Base-by-base conservation (phyloP, 2,329 filamentous ascomycete genomes). In the Teratosphaeria nubilosa region DNA sequence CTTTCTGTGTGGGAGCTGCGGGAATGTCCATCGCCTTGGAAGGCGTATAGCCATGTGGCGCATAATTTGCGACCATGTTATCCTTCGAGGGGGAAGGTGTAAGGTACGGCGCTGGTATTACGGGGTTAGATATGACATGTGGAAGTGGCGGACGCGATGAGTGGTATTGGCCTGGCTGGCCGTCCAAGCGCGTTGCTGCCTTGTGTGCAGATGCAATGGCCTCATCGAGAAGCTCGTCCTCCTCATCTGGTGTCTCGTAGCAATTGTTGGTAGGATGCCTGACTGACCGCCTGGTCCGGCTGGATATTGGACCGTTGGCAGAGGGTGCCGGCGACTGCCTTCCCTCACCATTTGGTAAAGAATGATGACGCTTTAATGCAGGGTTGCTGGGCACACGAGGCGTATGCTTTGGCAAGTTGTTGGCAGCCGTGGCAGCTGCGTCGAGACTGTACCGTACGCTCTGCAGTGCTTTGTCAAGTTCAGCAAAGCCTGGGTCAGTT, bases 181-280 rank as follows among this genome's bases (percentile, higher is more conserved):
- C 51, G 58, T 85, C 89, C 60, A 95, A 78, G 10, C 84, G 85
- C 69, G 84, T 86, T 68, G 88, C 87, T 7, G 86, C 89, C 61
- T 83, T 84, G 66, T 86, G 86, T 0, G 91, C 88, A 5, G 88
- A 90, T 54, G 85, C 82, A 50, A 96, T 78, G 22, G 86, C 91
- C 74, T 99, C 94, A 65, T 96, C 91, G 10, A 97, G 80, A 10
- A 99, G 81, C 74, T 99, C 94, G 60, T 99, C 94, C 70, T 97
- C 92, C 73, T 99, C 94, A 67, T 95, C 91, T 1, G 94, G 90
- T 0, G 91, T 91, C 69, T 99, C 94, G 70, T 97, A 96, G 62
- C 90, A 86, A 66, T 88, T 87, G 54, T 88, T 84, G 4, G 88
- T 87, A 14, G 89, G 86, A 71, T 80, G 78, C 60, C 83, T 80